phyloP scores from a whole-genome alignment of 495 filamentous ascomycete species.

The Daldinia concentrica region DNA sequence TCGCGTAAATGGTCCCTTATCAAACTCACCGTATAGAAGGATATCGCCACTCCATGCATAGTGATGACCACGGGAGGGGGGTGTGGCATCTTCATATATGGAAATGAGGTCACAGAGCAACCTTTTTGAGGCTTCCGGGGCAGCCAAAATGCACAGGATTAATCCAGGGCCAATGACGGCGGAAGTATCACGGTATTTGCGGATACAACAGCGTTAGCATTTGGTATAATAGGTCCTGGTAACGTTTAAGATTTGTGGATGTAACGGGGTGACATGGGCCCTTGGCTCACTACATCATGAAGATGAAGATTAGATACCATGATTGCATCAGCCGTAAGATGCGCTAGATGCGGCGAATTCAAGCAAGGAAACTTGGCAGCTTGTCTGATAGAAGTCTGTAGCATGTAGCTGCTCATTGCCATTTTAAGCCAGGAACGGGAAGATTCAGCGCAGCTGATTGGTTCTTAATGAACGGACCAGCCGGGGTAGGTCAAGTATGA shows the following conservation, averaged over 20 bases:
- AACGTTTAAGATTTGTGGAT: slow-evolving; percentile 1
- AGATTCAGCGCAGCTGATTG: slow-evolving; percentile 30
- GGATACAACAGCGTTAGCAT: slow-evolving; percentile 5
- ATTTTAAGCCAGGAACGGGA: slow-evolving; percentile 24
- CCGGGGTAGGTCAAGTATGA: slow-evolving; percentile 31
- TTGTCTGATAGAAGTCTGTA: slow-evolving; percentile 22
- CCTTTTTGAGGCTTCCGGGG: slow-evolving; percentile 10
- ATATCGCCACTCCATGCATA: slow-evolving; percentile 31
- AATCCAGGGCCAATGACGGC: slow-evolving; percentile 12
- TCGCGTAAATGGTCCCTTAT: not conserved
- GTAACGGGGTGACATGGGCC: slow-evolving; percentile 25
- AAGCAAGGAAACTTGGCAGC: slow-evolving; percentile 32
- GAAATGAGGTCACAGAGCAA: slow-evolving; percentile 39
- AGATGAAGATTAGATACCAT: slow-evolving; percentile 20
- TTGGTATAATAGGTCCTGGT: slow-evolving; percentile 4
- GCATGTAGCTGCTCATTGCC: slow-evolving; percentile 34
- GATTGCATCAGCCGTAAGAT: slow-evolving; percentile 32
- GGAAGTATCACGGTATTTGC: not conserved
- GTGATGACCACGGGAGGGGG: slow-evolving; percentile 17
- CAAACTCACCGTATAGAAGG: not conserved
- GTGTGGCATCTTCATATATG: slow-evolving; percentile 27
- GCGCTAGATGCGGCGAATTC: not conserved
- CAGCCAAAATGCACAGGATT: slow-evolving; percentile 10
- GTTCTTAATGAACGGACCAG: slow-evolving; percentile 8
- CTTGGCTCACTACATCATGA: slow-evolving; percentile 41